Conservation (phyloP, 1,139 yeast genomes). For the Kodamaea sp. region DNA sequence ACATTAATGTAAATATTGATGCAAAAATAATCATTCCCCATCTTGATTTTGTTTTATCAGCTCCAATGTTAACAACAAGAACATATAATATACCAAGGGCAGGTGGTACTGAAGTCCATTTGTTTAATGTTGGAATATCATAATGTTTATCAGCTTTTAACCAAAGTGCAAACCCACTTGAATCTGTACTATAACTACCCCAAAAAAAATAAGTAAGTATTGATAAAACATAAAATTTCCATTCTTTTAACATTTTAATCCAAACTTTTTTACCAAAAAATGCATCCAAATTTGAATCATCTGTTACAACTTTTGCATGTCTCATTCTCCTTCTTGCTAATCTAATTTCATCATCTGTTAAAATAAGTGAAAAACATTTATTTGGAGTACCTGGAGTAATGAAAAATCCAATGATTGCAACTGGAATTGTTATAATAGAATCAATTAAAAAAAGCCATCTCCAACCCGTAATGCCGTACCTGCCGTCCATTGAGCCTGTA, state of each 20-base stretch:
- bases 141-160: constrained; percentile 27
- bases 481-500: constrained; percentile 34
- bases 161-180: constrained; percentile 44
- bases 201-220: constrained; percentile 23
- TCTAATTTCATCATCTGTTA: constrained; percentile 18
- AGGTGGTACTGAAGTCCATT: constrained; percentile 38
- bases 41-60: constrained; percentile 49
- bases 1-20: constrained; percentile 40
- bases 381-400: constrained; percentile 47
- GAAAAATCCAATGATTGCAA: constrained; percentile 60
- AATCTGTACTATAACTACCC: constrained; percentile 39
- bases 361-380: constrained; percentile 16
- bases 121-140: constrained; percentile 32
- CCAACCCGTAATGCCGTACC: constrained; percentile 57
- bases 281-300: constrained; percentile 13
- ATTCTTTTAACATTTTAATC: constrained; percentile 19
- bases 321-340: constrained; percentile 14
- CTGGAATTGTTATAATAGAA: constrained; percentile 54
- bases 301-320: constrained; percentile 18
- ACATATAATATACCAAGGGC: constrained; percentile 51
- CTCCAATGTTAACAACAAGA: constrained; percentile 37
- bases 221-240: constrained; percentile 26
- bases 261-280: constrained; percentile 21
- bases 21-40: constrained; percentile 55
- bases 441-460: constrained; percentile 71